Evolutionary conservation across 495 filamentous ascomycete species (phyloP).

Genomic region (Penicillium simplicissimum): DNA sequence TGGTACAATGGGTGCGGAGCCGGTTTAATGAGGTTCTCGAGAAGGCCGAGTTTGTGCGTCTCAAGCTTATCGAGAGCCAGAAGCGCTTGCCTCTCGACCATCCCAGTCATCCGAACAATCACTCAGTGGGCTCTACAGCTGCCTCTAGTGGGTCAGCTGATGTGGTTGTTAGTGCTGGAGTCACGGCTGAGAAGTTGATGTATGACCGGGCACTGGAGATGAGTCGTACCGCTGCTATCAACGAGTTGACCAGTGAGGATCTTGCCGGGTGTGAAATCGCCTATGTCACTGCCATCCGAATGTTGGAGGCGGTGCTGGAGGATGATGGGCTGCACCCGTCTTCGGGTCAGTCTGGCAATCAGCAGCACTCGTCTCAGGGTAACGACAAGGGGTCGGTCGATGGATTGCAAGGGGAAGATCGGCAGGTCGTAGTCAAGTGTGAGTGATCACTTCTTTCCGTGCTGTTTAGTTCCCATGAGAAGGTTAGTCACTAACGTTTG

Average conservation of each 20-base stretch:
- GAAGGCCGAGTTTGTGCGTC: conserved; percentile 87
- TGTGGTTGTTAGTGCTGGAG: conserved; percentile 67
- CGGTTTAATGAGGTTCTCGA: conserved; percentile 96
- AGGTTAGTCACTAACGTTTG: conserved; percentile 25
- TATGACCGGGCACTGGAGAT: conserved; percentile 96
- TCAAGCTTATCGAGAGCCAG: conserved; percentile 86
- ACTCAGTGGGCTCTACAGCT: conserved; percentile 50
- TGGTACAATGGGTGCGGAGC: conserved; percentile 90
- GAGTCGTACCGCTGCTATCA: conserved; percentile 91
- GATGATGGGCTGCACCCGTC: conserved; percentile 60
- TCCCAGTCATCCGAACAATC: conserved; percentile 80
- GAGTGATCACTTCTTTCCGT: conserved; percentile 32
- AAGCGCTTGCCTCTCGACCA: conserved; percentile 81
- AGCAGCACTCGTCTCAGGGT: conserved; percentile 20
- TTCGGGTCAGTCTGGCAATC: conserved; percentile 35
- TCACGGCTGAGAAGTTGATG: conserved; percentile 96
- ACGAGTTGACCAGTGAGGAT: conserved; percentile 91
- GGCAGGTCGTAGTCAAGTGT: conserved; percentile 71
- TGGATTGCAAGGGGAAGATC: conserved; percentile 71
- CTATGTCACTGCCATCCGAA: conserved; percentile 85
- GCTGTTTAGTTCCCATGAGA: neutral
- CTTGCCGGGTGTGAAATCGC: conserved; percentile 86
- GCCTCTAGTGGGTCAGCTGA: conserved; percentile 59
- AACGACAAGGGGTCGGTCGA: conserved; percentile 49
- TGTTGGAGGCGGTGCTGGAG: conserved; percentile 93